phyloP scores from a whole-genome alignment of 2,329 filamentous ascomycete genomes.

The Colletotrichum sp. region DNA sequence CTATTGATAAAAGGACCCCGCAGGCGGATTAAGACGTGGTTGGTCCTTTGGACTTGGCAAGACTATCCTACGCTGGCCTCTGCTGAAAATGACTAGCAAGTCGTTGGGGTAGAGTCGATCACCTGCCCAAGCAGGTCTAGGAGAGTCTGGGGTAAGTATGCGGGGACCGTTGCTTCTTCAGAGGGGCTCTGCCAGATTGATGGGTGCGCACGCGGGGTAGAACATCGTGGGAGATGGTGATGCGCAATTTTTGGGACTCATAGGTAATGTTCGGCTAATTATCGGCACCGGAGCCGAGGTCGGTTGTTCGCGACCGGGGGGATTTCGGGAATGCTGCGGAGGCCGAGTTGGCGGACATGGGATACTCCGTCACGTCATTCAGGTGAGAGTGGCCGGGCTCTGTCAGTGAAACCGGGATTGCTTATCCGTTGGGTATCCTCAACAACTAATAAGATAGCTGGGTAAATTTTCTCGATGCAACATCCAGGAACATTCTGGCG shows the following conservation, averaged over 20 bases:
- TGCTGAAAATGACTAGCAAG: background rate
- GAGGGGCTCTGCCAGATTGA: background rate
- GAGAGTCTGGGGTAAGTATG: background rate
- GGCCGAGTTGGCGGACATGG: background rate
- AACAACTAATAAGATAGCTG: background rate
- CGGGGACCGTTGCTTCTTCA: background rate
- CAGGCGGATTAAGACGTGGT: background rate
- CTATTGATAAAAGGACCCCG: background rate
- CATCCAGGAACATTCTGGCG: background rate
- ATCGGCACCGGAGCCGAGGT: background rate
- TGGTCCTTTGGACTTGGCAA: background rate
- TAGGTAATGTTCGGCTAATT: background rate
- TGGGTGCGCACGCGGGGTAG: background rate
- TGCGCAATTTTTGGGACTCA: background rate
- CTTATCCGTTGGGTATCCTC: background rate
- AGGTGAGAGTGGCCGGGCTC: background rate
- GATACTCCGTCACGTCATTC: background rate
- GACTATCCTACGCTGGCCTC: background rate
- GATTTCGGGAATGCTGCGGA: background rate
- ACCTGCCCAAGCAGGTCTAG: background rate
- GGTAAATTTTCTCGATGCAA: background rate
- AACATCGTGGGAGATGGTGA: background rate
- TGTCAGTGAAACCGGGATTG: background rate
- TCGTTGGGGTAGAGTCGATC: background rate
- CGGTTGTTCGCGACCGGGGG: background rate